Base-by-base conservation (phyloP, 192 early-diverging fungal species). In the Allomyces javanicus region DNA sequence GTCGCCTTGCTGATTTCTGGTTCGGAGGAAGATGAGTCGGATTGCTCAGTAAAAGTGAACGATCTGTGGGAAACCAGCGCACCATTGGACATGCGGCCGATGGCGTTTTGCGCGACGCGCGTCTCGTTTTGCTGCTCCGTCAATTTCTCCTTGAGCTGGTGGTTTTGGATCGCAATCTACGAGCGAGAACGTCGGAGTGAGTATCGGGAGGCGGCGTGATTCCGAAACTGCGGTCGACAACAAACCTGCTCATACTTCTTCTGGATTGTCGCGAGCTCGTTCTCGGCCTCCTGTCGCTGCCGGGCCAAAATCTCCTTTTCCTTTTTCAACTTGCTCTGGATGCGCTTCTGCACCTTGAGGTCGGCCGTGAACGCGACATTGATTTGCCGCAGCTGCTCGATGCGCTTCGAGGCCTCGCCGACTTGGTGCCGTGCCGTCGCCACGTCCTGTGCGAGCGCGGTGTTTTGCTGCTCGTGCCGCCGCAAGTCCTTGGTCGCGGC, bases 301-400 rank as follows among this genome's bases (percentile, higher is more conserved):
- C 24, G 43, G 14, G 67, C 67, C 24, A 44, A 44, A 25, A 71
- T 25, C 44, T 75, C 72, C 12, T 76, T 61, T 68, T 79, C 77
- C 62, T 73, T 78, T 62, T 77, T 75, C 33, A 81, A 22, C 67
- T 81, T 81, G 22, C 65, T 66, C 62, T 77, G 67, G 17, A 81
- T 74, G n/a, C 76, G 69, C 25, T 69, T 64, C 25, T 81, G 77
- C 24, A 81, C 76, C 65, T 81, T 81, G 62, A 81, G 62, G 40
- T 74, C 77, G 7, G 74, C 72, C 40, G 62, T 74, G 63, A 77
- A 81, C 23, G 72, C 74, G 0, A 70, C 65, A 45, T 79, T 81
- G 63, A 81, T 75, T 24, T 77, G 72, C 3, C 66, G 62, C 64
- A 81, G 63, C 62, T 77, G 76, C 4, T 25, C 50, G 50, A 58